These are phyloP conservation scores for Trichomonas tenax DNA, from an alignment of 208 protist species.

Conservation along the genomic window DNA sequence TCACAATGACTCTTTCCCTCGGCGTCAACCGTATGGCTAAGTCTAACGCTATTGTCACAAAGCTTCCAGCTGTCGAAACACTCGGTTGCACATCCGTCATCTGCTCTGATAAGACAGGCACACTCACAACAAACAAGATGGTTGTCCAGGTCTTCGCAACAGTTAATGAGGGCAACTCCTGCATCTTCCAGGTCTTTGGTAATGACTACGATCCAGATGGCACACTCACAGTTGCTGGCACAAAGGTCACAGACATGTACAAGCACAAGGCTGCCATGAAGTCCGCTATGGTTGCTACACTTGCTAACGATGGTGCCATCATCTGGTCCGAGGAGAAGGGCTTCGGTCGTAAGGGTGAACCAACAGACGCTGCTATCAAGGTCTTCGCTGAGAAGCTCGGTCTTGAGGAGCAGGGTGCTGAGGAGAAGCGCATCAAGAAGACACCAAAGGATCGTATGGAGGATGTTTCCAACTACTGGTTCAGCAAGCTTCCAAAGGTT, in stretches of 20 bases:
- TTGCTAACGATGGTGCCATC: constrained; percentile 28
- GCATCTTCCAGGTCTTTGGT: background rate
- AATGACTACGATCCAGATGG: background rate
- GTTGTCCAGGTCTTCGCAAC: constrained; percentile 49
- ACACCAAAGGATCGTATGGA: background rate
- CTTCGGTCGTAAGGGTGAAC: constrained; percentile 26
- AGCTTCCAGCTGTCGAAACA: constrained; percentile 84
- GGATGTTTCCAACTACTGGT: constrained; percentile 4
- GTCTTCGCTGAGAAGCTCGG: constrained; percentile 48
- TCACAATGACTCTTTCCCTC: constrained; percentile 81
- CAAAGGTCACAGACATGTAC: background rate
- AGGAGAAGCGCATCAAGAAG: constrained; percentile 51
- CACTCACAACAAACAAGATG: constrained; percentile 94
- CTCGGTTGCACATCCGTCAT: constrained; percentile 87
- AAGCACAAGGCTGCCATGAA: background rate
- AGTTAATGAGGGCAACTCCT: background rate
- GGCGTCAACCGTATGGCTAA: constrained; percentile 74
- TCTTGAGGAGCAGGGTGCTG: background rate
- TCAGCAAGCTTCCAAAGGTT: background rate
- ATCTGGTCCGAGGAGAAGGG: background rate
- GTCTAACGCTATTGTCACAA: constrained; percentile 74
- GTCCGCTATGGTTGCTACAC: constrained; percentile 10
- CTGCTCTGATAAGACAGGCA: constrained; percentile 97
- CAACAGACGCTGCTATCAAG: constrained; percentile 41
- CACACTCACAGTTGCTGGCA: background rate